Evolutionary conservation across 2,329 filamentous ascomycete genomes (phyloP), one percentile per base, ranked within the genome.

Genomic region (Metarhizium album): DNA sequence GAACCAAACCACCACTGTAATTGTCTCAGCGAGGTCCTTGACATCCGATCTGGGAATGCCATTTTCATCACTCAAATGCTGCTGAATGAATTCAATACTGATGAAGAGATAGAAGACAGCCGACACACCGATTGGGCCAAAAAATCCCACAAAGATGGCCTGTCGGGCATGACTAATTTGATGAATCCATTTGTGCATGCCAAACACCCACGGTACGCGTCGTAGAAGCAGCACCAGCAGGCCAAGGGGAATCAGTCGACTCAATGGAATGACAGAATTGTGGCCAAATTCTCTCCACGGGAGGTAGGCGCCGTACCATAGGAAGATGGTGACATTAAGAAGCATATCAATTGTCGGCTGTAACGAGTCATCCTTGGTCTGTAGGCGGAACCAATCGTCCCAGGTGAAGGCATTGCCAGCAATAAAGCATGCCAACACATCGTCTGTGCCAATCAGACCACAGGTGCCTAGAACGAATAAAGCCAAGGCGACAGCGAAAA

Each of bases 261-360:
- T 82, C 23, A 90, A 74, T 0, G 88, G 80, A 24, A 94, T 82
- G 16, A 93, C 76, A 8, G 71, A 63, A 63, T 87, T 91, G 57
- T 60, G 58, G 1, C 75, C 67, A 57, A 96, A 95, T 24, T 70
- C 71, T 4, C 72, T 64, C 90, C 90, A 96, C 0, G 90, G 90
- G 52, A 85, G 87, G 11, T 90, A 80, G 0, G 88, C 87, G 3
- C 90, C 90, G 59, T 87, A 91, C 90, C 89, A 96, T 67, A 95
- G 80, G 65, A 96, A 96, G 38, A 96, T 79, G 18, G 83, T 75
- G 3, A 94, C 80, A 62, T 96, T 96, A 52, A 96, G 82, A 2
- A 96, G 75, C 89, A 95, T 95, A 64, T 96, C 90, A 45, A 96
- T 86, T 0, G 90, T 95, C 0, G 90, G 90, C 63, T 96, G 90